A percentile compares a stretch with the other conserved stretches of the same genome.
These are phyloP conservation scores for Torulaspora indica DNA, from an alignment of 805 yeast species.

Conservation along the genomic window DNA sequence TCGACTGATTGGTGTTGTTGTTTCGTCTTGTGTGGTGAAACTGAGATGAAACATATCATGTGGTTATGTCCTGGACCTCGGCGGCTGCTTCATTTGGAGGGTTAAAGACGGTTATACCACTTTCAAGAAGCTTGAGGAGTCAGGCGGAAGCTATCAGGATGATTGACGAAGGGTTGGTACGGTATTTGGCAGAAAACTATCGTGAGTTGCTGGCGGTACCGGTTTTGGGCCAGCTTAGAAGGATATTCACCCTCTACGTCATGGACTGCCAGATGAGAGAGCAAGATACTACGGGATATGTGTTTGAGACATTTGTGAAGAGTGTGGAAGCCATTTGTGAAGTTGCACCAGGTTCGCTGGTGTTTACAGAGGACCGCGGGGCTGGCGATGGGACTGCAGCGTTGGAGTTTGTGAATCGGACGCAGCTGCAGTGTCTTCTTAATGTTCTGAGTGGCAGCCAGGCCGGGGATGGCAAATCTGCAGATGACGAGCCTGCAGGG, in stretches of 20 bases:
- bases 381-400: not conserved
- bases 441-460: not conserved
- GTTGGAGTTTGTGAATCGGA: conserved; percentile 23
- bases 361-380: conserved; percentile 10
- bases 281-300: not conserved
- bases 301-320: conserved; percentile 14
- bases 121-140: not conserved
- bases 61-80: not conserved
- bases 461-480: conserved; percentile 29
- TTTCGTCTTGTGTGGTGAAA: not conserved
- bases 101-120: not conserved
- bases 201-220: conserved; percentile 22
- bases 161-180: conserved; percentile 14
- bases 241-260: conserved; percentile 21
- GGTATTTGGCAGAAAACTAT: conserved; percentile 26
- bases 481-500: not conserved
- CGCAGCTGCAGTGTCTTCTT: conserved; percentile 19
- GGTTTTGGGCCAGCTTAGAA: conserved; percentile 25
- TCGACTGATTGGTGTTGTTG: not conserved
- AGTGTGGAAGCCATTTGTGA: conserved; percentile 14
- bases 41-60: not conserved
- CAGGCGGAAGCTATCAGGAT: not conserved
- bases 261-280: conserved; percentile 3
- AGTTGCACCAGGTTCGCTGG: conserved; percentile 18
- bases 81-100: not conserved